phyloP scores from a whole-genome alignment of 495 filamentous ascomycete genomes.

The Antarctomyces pellizariae region DNA sequence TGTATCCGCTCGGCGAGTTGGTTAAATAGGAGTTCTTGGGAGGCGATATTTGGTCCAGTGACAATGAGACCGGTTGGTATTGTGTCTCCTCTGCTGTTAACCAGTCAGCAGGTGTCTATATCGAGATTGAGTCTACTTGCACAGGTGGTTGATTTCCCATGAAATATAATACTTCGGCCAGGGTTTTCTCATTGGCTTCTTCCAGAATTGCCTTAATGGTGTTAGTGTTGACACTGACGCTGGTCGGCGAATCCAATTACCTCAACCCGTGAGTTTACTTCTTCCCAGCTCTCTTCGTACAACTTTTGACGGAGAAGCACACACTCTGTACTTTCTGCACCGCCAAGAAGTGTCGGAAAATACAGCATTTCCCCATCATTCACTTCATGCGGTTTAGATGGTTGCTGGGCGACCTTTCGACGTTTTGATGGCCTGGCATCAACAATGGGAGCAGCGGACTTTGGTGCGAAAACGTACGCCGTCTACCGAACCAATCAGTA shows the following conservation, averaged over 20 bases:
- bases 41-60: constrained; percentile 68
- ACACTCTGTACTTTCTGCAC: constrained; percentile 28
- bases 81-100: constrained; percentile 19
- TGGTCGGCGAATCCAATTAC: constrained; percentile 17
- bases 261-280: constrained; percentile 43
- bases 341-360: constrained; percentile 42
- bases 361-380: too few relatives aligned
- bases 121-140: constrained; percentile 8
- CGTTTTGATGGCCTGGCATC: constrained; percentile 33
- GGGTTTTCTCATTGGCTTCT: constrained; percentile 33
- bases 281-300: constrained; percentile 43
- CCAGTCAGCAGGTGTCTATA: constrained; percentile 7
- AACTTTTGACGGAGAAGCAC: constrained; percentile 30
- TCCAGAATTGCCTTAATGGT: constrained; percentile 28
- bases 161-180: constrained; percentile 42
- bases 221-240: neutral
- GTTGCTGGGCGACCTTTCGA: constrained; percentile 27
- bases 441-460: neutral
- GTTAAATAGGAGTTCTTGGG: constrained; percentile 47
- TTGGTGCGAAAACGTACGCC: too few relatives aligned
- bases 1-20: constrained; percentile 33
- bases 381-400: too few relatives aligned
- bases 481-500: too few relatives aligned
- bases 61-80: constrained; percentile 66
- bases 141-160: constrained; percentile 25